Evolutionary conservation across 2,329 filamentous ascomycete genomes (phyloP), one percentile per base, ranked within the genome.

Genomic region (Fusarium dlaminii): DNA sequence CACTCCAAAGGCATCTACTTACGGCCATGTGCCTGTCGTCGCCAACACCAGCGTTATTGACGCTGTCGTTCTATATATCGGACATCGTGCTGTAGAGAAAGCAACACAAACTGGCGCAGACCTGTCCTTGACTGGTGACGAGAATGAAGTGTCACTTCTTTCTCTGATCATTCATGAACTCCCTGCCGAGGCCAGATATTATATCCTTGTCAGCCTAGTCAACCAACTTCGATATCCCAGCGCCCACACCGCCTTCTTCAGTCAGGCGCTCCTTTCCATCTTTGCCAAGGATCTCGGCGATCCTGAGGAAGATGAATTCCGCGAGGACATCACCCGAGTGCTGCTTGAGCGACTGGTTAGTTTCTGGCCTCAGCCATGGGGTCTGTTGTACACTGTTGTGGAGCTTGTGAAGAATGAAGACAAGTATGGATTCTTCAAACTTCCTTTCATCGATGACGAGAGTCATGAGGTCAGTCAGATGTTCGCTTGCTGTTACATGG

Each of bases 311-410:
- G 88, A 88, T 3, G 93, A 95, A 72, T 91, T 98, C 54, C 93
- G 96, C 40, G 93, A 98, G 84, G 94, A 97, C 81, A 96, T 99
- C 66, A 94, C 94, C 59, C 91, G 96, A 52, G 91, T 98, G 30
- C 86, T 99, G 51, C 87, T 98, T 42, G 96, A 99, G 86, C 91
- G 96, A 55, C 86, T 98, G 52, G 90, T 97, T 68, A 93, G 94
- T 29, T 94, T 94, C 81, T 94, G 95, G 84, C 96, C 96, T 59
- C 96, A 98, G 81, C 96, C 97, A 24, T 98, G 96, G 96, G 97
- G 97, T 18, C 86, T 99, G 48, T 92, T 98, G 81, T 92, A 95
- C 72, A 96, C 95, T 40, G 89, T 97, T 70, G 86, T 96, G 72
- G 96, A 98, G 85, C 88, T 99, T 65, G 87, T 97, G 75, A 97